phyloP scores from a whole-genome alignment of 2,329 filamentous ascomycete genomes.

The Ramichloridium luteum region DNA sequence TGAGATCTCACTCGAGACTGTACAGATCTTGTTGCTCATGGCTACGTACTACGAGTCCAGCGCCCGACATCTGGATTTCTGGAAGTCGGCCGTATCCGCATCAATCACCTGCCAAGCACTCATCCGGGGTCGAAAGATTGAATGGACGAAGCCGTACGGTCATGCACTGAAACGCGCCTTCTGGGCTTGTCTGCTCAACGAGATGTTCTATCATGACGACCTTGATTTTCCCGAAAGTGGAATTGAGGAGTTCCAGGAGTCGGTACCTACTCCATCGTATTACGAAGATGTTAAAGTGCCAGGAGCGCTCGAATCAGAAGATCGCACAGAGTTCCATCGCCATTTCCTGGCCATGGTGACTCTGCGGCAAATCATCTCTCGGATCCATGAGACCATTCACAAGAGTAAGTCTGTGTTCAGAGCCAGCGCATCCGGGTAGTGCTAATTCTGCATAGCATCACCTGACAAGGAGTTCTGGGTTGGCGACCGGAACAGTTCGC shows the following conservation, averaged over 20 bases:
- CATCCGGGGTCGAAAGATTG: conserved; percentile 36
- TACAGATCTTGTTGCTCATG: conserved; percentile 46
- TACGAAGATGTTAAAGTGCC: conserved; percentile 29
- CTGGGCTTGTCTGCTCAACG: conserved; percentile 43
- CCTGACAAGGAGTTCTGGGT: conserved; percentile 9
- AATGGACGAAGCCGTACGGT: conserved; percentile 36
- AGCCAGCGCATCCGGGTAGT: too few relatives aligned
- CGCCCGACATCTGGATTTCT: conserved; percentile 41
- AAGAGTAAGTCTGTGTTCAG: conserved; percentile 41
- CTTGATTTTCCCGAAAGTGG: conserved; percentile 46
- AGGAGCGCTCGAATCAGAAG: conserved; percentile 25
- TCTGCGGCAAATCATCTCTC: conserved; percentile 40
- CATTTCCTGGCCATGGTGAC: conserved; percentile 50
- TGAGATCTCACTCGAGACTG: conserved; percentile 45
- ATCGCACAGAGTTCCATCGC: conserved; percentile 43
- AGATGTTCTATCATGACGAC: conserved; percentile 44
- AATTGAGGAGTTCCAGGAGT: conserved; percentile 40
- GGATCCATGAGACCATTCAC: conserved; percentile 41
- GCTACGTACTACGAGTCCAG: conserved; percentile 26
- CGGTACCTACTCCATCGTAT: conserved; percentile 45
- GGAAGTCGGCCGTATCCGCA: conserved; percentile 45
- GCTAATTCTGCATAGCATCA: too few relatives aligned
- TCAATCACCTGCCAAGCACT: conserved; percentile 46
- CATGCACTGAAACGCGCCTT: conserved; percentile 44
- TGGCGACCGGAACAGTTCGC: conserved; percentile 1